Conservation (phyloP, 805 yeast genomes). For the Candida coquimbonensis region DNA sequence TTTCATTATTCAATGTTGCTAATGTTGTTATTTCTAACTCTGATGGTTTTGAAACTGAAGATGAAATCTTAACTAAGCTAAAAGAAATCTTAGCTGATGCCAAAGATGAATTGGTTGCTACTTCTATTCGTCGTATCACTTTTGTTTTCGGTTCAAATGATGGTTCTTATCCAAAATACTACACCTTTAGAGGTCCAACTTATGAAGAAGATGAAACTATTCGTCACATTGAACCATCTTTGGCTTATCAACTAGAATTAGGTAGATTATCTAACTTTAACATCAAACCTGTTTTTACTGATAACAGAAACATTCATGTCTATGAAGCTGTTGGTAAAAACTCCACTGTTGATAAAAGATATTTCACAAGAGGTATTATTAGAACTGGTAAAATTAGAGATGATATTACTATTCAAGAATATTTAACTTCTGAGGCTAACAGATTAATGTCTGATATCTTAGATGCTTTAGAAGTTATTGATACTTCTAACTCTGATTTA, state of each 20-base stretch:
- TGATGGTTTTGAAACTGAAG: slow-evolving; percentile 70
- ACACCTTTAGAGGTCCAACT: slow-evolving; percentile 86
- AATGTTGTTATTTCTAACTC: slow-evolving; percentile 69
- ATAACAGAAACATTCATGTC: slow-evolving; percentile 95
- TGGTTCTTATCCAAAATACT: slow-evolving; percentile 91
- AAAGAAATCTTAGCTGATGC: slow-evolving; percentile 58
- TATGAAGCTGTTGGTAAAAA: slow-evolving; percentile 95
- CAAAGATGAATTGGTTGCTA: slow-evolving; percentile 60
- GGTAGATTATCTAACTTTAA: slow-evolving; percentile 92
- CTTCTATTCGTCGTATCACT: slow-evolving; percentile 86
- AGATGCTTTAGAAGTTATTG: slow-evolving; percentile 91
- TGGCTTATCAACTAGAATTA: slow-evolving; percentile 94
- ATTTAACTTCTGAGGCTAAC: slow-evolving; percentile 92
- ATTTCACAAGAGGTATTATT: slow-evolving; percentile 94
- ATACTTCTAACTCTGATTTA: slow-evolving; percentile 90
- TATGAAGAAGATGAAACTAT: slow-evolving; percentile 85
- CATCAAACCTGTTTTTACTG: slow-evolving; percentile 91
- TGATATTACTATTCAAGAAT: slow-evolving; percentile 88
- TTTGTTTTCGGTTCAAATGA: slow-evolving; percentile 78
- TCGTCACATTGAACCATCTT: slow-evolving; percentile 97
- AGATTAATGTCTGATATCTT: slow-evolving; percentile 92
- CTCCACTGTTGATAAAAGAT: slow-evolving; percentile 88
- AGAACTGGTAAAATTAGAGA: slow-evolving; percentile 93
- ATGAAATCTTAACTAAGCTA: slow-evolving; percentile 57
- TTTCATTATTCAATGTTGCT: slow-evolving; percentile 66